Evolutionary conservation across 768 basidiomycete species (phyloP), one percentile per base, ranked within the genome.

Genomic region (Piloderma croceum): DNA sequence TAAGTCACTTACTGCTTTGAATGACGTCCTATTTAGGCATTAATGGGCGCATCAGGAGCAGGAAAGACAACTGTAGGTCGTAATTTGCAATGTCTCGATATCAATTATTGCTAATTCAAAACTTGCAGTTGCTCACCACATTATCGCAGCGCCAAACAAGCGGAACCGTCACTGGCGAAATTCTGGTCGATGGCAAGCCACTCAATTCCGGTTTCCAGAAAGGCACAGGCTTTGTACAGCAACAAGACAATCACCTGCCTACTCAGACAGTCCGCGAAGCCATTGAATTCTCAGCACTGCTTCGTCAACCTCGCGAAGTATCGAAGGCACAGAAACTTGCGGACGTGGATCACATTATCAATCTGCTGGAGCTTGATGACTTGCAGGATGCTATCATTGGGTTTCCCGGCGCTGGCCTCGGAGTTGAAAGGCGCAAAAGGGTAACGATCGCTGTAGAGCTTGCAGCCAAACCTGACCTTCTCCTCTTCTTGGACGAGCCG

Each of bases 401-500:
- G 41, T 62, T 63, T 47, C 47, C 53, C 15, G 54, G 58, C 11
- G 54, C 56, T 39, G 56, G 56, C 13, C 56, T 70, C 9, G 62
- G 60, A 36, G 65, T 68, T 42, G 64, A 68, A 43, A 67, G 65
- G 34, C 56, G 73, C 34, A 74, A 74, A 52, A 67, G 71, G 18
- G 57, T 76, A 18, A 74, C 73, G 7, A 77, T 75, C 47, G 74
- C 67, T 49, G 74, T 76, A 52, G 74, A 75, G 54, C 63, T 76
- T 4, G 73, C 70, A 23, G 69, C 74, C 43, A 73, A 72, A 55
- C 74, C 74, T 12, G 62, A 70, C 43, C 64, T 75, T 1, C 59
- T 76, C 1, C 63, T 74, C 17, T 79, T 80, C 67, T 60, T 78
- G 10, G n/a, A n/a, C n/a, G n/a, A n/a, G n/a, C n/a, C n/a, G n/a